Conservation (phyloP, 1,284 basidiomycete species). For the Moesziomyces globuligerus region DNA sequence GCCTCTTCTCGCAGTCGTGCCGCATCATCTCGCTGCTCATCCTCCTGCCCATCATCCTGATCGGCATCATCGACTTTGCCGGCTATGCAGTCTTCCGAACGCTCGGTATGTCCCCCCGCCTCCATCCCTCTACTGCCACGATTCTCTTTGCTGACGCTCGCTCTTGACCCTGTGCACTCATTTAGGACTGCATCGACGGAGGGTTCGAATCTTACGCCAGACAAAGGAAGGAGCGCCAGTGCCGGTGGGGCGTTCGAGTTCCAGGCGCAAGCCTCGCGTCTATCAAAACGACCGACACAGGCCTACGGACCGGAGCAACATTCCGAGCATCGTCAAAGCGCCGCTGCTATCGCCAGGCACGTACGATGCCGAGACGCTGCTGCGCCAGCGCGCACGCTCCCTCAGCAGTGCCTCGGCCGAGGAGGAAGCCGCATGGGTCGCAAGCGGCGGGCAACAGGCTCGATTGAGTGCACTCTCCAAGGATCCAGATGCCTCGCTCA, state of each 20-base stretch:
- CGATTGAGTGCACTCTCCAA: conserved; percentile 33
- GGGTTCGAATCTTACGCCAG: conserved; percentile 49
- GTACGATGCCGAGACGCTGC: conserved; percentile 59
- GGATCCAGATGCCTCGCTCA: conserved; percentile 11
- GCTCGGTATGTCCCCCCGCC: conserved; percentile 43
- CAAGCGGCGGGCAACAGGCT: conserved; percentile 48
- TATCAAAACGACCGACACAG: conserved; percentile 33
- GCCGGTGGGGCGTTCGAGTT: conserved; percentile 12
- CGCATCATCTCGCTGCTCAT: conserved; percentile 50
- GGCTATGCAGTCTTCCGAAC: conserved; percentile 61
- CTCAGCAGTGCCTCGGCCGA: conserved; percentile 44
- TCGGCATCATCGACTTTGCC: conserved; percentile 56
- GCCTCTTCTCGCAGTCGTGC: conserved; percentile 26
- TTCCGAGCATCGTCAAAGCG: conserved; percentile 44
- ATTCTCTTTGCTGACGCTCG: no score
- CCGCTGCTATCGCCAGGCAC: conserved; percentile 53
- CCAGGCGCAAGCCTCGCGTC: conserved; percentile 21
- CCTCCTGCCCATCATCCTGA: conserved; percentile 49
- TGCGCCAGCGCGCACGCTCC: conserved; percentile 54
- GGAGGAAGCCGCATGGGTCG: conserved; percentile 48
- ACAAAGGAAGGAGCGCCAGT: conserved; percentile 14
- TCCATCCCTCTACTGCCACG: no score
- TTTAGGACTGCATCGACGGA: conserved; percentile 46
- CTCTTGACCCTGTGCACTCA: neutral
- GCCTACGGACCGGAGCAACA: conserved; percentile 40